Evolutionary conservation across 768 basidiomycete species (phyloP), one percentile per base, ranked within the genome.

Genomic region (Phallus indusiatus): DNA sequence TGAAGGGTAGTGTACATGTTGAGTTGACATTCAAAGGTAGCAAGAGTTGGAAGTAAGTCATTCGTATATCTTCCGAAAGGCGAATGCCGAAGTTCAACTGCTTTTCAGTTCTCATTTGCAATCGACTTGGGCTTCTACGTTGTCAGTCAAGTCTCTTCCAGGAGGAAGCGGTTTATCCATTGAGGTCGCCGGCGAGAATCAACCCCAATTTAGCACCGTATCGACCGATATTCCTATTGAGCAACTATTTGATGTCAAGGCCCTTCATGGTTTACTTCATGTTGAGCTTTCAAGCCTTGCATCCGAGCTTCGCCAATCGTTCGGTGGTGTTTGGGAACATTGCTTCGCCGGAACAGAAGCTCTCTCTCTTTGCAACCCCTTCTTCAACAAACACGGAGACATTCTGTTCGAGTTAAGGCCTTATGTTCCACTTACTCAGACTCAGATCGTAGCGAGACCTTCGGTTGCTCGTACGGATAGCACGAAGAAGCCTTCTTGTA

Each of bases 381-480:
- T 66, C 6, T 71, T 71, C 65, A 71, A 67, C 62, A 46, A 58
- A 53, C 51, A 64, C 34, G 70, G 70, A 47, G 70, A 71, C 56
- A 56, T 71, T 20, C 46, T 71, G 12, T 69, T 70, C 64, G 67
- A 70, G 61, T 64, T 70, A 12, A 62, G 65, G 28, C 64, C 63
- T 10, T 42, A 42, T 42, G n/a, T n/a, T n/a, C 42, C 42, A 42
- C n/a, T 42, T 12, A 42, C 42, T 4, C 42, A 42, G 42, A 42
- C 42, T 14, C 42, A 42, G 12, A 42, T 42, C n/a, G 42, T 42
- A n/a, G n/a, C 42, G 14, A 42, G 42, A n/a, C 42, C 42, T 42
- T 42, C 42, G 4, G 42, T 42, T 10, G 42, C 42, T 14, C 42
- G 42, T 14, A 14, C 42, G 9, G 42, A 42, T n/a, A 42, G 14